Base-by-base conservation (phyloP, 306 rosid species). In the Begonia loranthoides region DNA sequence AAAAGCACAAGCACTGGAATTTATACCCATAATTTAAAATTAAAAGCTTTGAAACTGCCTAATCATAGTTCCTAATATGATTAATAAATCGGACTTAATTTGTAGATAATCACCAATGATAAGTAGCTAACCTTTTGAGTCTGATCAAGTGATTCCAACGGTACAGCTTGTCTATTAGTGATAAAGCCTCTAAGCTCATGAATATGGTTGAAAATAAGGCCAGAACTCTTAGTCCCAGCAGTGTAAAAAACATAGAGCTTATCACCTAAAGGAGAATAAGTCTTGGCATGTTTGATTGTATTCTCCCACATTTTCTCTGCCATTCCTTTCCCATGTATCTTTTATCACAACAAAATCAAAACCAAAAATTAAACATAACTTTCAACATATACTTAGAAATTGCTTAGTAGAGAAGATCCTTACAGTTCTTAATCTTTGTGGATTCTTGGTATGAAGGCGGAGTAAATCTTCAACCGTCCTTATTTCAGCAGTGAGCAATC, bases 281-380 rank as follows among this genome's bases (percentile, higher is more conserved):
- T 87, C 76, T 82, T 87, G 59, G 94, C 96, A 69, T 87, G 96
- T 64, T 87, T 94, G 68, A 83, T 74, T 5, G 96, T 87, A 19
- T 73, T 87, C 69, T 87, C 94, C 96, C 96, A 87, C 94, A 83
- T 87, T 60, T 87, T 78, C 60, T 87, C 83, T 39, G 94, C 82
- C 89, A 82, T 87, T 58, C 96, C 96, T 40, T 88, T 87, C 9
- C 96, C 96, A 14, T 82, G 96, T 41, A 80, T 71, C 93, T 22
- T 22, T 22, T 2, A 22, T 22, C 28, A 22, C 28, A 22, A 22
- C 2, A 22, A 22, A 22, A 22, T 22, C 28, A 22, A 22, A 22
- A 22, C 28, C 28, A 22, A 22, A 22, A 22, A 22, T 4, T 22
- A 22, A 22, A 22, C 28, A 22, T 22, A 4, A 22, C 4, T 22